phyloP scores from a whole-genome alignment of 495 filamentous ascomycete species.

The Penicillium diatomitis region DNA sequence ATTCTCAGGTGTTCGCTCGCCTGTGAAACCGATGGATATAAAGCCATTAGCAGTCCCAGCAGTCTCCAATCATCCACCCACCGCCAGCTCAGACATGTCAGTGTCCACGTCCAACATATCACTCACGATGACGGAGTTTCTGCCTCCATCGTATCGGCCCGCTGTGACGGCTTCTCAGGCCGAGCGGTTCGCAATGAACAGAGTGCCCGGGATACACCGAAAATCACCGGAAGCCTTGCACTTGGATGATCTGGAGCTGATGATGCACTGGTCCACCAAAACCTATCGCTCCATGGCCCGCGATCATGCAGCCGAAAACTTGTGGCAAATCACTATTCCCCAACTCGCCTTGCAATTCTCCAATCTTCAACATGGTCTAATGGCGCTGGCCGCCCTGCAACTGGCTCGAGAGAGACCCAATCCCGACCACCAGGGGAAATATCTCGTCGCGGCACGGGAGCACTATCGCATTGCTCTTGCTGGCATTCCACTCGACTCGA shows the following conservation, averaged over 20 bases:
- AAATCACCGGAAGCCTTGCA: slow-evolving; percentile 6
- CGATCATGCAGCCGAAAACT: slow-evolving; percentile 17
- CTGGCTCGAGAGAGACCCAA: slow-evolving; percentile 18
- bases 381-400: slow-evolving; percentile 42
- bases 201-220: neutral
- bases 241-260: slow-evolving; percentile 33
- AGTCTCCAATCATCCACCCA: slow-evolving; percentile 7
- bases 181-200: neutral
- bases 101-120: neutral
- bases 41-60: slow-evolving; percentile 7
- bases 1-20: too few relatives aligned
- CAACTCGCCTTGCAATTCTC: slow-evolving; percentile 35
- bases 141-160: neutral
- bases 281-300: slow-evolving; percentile 34
- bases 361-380: slow-evolving; percentile 39
- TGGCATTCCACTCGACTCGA: slow-evolving; percentile 18
- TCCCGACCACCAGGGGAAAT: slow-evolving; percentile 12
- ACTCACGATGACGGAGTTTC: neutral
- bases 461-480: slow-evolving; percentile 32
- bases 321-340: slow-evolving; percentile 41
- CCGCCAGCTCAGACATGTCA: slow-evolving; percentile 8
- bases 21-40: slow-evolving; percentile 15
- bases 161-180: neutral
- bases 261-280: slow-evolving; percentile 38
- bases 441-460: slow-evolving; percentile 20